These are phyloP conservation scores for Westerdykella sp. DNA, from an alignment of 2,329 filamentous ascomycete genomes.

Conservation along the genomic window DNA sequence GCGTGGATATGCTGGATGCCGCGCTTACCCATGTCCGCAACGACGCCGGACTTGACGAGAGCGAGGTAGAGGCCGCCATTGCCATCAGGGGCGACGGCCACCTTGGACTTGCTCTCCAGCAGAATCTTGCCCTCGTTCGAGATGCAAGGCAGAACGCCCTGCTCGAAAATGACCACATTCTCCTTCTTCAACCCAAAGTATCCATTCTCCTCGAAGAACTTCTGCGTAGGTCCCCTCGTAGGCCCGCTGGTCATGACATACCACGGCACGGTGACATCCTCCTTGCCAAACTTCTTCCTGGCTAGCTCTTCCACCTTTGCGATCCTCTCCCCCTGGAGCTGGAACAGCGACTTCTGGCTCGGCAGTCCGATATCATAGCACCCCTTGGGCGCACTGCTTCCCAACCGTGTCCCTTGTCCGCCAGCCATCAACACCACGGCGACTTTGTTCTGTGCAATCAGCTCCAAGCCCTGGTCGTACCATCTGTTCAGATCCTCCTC, in stretches of 20 bases:
- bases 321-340: slow-evolving; percentile 95
- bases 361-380: slow-evolving; percentile 96
- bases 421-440: slow-evolving; percentile 94
- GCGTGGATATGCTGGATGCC: slow-evolving; percentile 93
- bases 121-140: slow-evolving; percentile 97
- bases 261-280: slow-evolving; percentile 70
- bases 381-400: slow-evolving; percentile 92
- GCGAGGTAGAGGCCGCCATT: slow-evolving; percentile 97
- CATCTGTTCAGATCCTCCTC: slow-evolving; percentile 71
- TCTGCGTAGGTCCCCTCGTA: slow-evolving; percentile 83
- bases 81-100: slow-evolving; percentile 92
- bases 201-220: slow-evolving; percentile 81
- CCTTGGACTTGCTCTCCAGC: slow-evolving; percentile 80
- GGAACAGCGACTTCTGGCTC: slow-evolving; percentile 90
- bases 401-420: slow-evolving; percentile 89
- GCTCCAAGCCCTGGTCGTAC: slow-evolving; percentile 65
- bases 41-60: slow-evolving; percentile 69
- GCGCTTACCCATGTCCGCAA: slow-evolving; percentile 80
- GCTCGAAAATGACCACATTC: slow-evolving; percentile 91
- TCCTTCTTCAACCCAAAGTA: slow-evolving; percentile 85
- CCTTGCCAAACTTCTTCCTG: slow-evolving; percentile 58
- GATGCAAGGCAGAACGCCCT: slow-evolving; percentile 93
- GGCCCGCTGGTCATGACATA: slow-evolving; percentile 99
- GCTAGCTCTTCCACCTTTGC: slow-evolving; percentile 77
- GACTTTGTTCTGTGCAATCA: slow-evolving; percentile 63